Evolutionary conservation across 2,329 filamentous ascomycete species (phyloP), one percentile per base, ranked within the genome.

Genomic region (Colletotrichum tanaceti): DNA sequence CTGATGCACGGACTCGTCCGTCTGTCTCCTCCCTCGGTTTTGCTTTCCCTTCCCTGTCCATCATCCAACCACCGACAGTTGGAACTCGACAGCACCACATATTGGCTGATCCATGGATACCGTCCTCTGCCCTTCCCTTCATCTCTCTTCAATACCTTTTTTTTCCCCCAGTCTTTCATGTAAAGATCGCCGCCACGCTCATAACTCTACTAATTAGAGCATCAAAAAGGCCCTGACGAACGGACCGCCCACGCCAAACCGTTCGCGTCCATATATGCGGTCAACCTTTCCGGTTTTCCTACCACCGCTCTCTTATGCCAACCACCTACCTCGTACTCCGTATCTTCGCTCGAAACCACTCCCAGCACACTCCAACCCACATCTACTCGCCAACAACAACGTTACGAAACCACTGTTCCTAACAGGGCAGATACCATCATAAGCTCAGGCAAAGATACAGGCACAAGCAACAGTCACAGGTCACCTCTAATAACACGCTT

Each of bases 51-150:
- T 24, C 24, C 24, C 24, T 24, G 24, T 24, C 24, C 24, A 24
- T 24, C 24, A 52, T 52, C 28, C 32, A 53, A 53, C 32, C n/a
- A 38, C 22, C n/a, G 52, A 39, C n/a, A 39, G n/a, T 35, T 35
- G 9, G 32, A 3, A 9, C 32, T 35, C 50, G 5, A n/a, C 50
- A 28, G 11, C 32, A 39, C 52, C 32, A 54, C 32, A 35, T 35
- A 35, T 35, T 14, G 22, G 57, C 39, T 39, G 44, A 59, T 49
- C 57, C 57, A n/a, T 49, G n/a, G 44, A 49, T 59, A 32, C 14
- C 43, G 28, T 47, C 22, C 43, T 20, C 6, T 35, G 28, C 10
- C 18, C 28, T 38, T 13, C 47, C 47, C 14, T 46, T 7, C 18
- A 20, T 20, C 5, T 46, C 11, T 35, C 22, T 18, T 35, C 18